These are phyloP conservation scores for Pelargonium myrrhifolium DNA, from an alignment of 441 rosid genomes.

Conservation along the genomic window DNA sequence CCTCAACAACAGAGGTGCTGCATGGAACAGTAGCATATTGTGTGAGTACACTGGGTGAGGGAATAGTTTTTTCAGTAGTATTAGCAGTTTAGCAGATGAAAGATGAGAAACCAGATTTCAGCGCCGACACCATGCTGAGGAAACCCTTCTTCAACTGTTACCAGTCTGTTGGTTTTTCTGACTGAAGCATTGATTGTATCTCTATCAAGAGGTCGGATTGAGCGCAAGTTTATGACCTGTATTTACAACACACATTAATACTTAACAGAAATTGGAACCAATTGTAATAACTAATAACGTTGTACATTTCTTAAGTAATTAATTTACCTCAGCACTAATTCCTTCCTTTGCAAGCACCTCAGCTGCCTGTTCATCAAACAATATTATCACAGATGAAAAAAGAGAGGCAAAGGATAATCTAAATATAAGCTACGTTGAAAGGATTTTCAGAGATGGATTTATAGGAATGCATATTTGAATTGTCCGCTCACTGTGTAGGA, in stretches of 20 bases:
- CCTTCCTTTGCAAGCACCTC: constrained; percentile 88
- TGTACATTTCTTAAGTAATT: not conserved
- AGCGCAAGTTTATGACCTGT: constrained; percentile 84
- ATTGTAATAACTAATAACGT: not conserved
- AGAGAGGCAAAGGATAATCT: not conserved
- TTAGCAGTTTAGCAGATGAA: not conserved
- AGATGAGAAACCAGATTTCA: constrained; percentile 64
- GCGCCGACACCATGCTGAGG: constrained; percentile 98
- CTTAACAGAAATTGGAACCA: not conserved
- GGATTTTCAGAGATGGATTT: not conserved
- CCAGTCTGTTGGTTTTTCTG: constrained; percentile 87
- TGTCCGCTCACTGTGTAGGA: not conserved
- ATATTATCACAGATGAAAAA: not conserved
- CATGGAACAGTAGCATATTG: constrained; percentile 8
- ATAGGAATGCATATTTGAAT: not conserved
- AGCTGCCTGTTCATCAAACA: constrained; percentile 57
- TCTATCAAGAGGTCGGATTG: constrained; percentile 91
- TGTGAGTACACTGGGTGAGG: not conserved
- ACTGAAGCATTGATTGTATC: constrained; percentile 79
- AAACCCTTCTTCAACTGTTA: constrained; percentile 92
- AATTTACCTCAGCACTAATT: constrained; percentile 77
- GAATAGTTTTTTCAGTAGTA: not conserved
- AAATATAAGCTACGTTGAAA: not conserved
- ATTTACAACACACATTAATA: constrained; percentile 3
- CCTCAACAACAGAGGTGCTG: constrained; percentile 79